phyloP scores from a whole-genome alignment of 306 rosid genomes.

The Abrus pulchellus region DNA sequence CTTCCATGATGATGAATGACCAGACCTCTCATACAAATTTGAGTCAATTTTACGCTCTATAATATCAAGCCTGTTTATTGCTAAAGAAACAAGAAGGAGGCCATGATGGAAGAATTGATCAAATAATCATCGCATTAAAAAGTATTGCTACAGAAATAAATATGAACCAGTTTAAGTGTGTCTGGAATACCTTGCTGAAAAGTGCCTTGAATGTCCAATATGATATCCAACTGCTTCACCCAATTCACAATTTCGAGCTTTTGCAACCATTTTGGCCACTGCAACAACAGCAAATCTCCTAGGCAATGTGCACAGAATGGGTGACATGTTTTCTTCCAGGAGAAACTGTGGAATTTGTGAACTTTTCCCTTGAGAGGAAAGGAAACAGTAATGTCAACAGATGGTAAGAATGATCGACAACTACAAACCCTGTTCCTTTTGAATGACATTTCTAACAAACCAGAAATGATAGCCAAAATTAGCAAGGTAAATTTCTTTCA shows the following conservation, averaged over 20 bases:
- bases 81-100: constrained; percentile 10
- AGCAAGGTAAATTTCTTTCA: constrained; percentile 7
- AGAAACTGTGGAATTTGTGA: constrained; percentile 96
- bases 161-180: not conserved
- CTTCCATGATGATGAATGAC: not conserved
- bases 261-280: constrained; percentile 88
- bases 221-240: constrained; percentile 95
- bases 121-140: constrained; percentile 21
- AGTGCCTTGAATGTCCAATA: constrained; percentile 79
- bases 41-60: constrained; percentile 23
- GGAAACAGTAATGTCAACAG: constrained; percentile 22
- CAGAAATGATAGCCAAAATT: not conserved
- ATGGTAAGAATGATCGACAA: constrained; percentile 34
- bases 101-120: constrained; percentile 19
- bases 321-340: constrained; percentile 77
- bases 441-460: constrained; percentile 8
- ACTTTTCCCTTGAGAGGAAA: constrained; percentile 76
- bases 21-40: not conserved
- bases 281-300: constrained; percentile 94
- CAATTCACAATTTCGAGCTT: constrained; percentile 74
- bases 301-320: constrained; percentile 86
- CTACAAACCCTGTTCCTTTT: constrained; percentile 6
- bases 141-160: not conserved
- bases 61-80: not conserved
- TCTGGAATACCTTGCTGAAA: constrained; percentile 64